Evolutionary conservation across 352 stramenopile genomes (phyloP).

Genomic region (Pythium diclinum): DNA sequence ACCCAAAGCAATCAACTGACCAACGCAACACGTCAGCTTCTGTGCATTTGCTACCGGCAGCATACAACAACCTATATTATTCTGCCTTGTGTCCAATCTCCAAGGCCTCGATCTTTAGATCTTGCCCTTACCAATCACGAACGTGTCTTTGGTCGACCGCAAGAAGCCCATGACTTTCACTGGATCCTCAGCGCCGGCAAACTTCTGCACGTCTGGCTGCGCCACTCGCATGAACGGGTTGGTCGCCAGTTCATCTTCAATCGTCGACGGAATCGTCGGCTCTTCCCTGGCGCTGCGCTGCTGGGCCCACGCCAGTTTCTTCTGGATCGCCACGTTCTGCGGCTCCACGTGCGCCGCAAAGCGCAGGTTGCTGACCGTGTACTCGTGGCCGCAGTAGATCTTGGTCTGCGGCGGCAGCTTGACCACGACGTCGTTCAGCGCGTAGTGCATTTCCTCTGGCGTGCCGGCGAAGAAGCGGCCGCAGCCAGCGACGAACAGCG

Average conservation of each 20-base stretch:
- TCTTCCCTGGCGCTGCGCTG: constrained; percentile 36
- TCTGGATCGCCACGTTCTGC: constrained; percentile 61
- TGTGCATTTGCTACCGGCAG: too few relatives aligned
- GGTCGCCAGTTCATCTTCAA: constrained; percentile 63
- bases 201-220: constrained; percentile 46
- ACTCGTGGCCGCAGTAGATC: constrained; percentile 92
- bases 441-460: constrained; percentile 83
- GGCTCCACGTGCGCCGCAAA: constrained; percentile 91
- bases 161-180: constrained; percentile 58
- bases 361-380: constrained; percentile 87
- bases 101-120: constrained; percentile 17
- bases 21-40: too few relatives aligned
- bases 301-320: constrained; percentile 63
- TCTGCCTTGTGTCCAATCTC: too few relatives aligned
- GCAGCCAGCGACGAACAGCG: constrained; percentile 89
- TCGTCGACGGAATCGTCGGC: constrained; percentile 88
- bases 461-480: constrained; percentile 83
- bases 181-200: constrained; percentile 39
- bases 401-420: constrained; percentile 62
- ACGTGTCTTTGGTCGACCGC: constrained; percentile 58
- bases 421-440: constrained; percentile 76
- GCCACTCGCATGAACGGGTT: constrained; percentile 83
- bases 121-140: constrained; percentile 50
- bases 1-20: too few relatives aligned
- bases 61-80: too few relatives aligned